Evolutionary conservation across 768 basidiomycete species (phyloP).

Genomic region (Suillus ampliporus): DNA sequence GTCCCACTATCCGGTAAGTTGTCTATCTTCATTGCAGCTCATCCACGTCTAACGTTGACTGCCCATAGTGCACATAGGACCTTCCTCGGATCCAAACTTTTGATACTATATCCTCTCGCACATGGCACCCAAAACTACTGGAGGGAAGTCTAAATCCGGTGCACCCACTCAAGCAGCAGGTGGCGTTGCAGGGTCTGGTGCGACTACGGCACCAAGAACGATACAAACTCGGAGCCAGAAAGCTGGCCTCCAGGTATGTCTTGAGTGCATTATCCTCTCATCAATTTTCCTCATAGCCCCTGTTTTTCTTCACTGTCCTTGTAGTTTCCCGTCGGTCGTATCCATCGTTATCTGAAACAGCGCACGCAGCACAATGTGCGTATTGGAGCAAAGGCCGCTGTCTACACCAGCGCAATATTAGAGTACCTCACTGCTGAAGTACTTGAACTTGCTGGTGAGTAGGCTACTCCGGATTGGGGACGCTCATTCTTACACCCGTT

Average conservation of each 20-base stretch:
- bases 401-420: slow-evolving; percentile 94
- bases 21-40: neutral
- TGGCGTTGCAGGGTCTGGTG: slow-evolving; percentile 32
- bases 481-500: neutral
- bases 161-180: slow-evolving; percentile 21
- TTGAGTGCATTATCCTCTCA: neutral
- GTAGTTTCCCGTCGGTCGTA: slow-evolving; percentile 97
- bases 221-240: slow-evolving; percentile 79
- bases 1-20: neutral
- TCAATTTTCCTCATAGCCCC: slow-evolving; percentile 13
- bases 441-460: slow-evolving; percentile 89
- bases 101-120: neutral
- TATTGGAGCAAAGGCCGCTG: slow-evolving; percentile 97
- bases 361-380: slow-evolving; percentile 93
- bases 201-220: slow-evolving; percentile 37
- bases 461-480: neutral
- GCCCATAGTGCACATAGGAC: neutral
- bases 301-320: neutral
- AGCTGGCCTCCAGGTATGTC: slow-evolving; percentile 83
- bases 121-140: slow-evolving; percentile 61
- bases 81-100: neutral
- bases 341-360: slow-evolving; percentile 93
- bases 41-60: neutral
- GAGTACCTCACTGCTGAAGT: slow-evolving; percentile 98
- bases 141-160: slow-evolving; percentile 67